Evolutionary conservation across 2,329 filamentous ascomycete species (phyloP).

Genomic region (Verticillium nubilum): DNA sequence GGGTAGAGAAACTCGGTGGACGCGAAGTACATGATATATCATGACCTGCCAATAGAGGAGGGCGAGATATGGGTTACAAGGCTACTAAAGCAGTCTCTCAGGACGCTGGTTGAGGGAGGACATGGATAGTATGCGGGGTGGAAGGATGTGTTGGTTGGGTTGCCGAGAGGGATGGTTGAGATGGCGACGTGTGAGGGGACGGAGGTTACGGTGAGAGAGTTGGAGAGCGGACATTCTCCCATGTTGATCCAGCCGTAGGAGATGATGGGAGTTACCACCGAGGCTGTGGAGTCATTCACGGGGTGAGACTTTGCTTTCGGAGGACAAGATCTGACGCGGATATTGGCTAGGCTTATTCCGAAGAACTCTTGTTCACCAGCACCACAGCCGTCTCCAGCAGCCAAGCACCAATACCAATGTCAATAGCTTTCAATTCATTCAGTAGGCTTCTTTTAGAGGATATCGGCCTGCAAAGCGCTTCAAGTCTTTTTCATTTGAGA

Average conservation of each 20-base stretch:
- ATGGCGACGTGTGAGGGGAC: conserved; percentile 31
- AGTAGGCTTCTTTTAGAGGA: too few species aligned
- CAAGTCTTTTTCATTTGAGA: too few species aligned
- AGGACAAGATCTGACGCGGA: too few species aligned
- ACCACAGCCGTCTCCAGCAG: too few species aligned
- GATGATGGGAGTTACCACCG: conserved; percentile 27
- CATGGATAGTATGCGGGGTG: conserved; percentile 40
- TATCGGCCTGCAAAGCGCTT: too few species aligned
- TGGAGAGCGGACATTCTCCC: conserved; percentile 41
- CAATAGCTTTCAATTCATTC: too few species aligned
- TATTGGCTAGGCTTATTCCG: too few species aligned
- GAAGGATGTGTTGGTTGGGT: conserved; percentile 35
- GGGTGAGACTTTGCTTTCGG: neutral
- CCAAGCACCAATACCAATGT: too few species aligned
- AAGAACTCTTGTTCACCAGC: too few species aligned
- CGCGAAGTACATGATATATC: conserved; percentile 39
- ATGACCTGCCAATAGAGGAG: conserved; percentile 40
- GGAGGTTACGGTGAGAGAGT: conserved; percentile 29
- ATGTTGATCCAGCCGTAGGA: conserved; percentile 40
- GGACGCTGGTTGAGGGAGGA: conserved; percentile 37
- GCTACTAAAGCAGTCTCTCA: conserved; percentile 34
- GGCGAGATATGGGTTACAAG: conserved; percentile 33
- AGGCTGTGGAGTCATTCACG: conserved; percentile 5
- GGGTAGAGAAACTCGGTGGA: conserved; percentile 15
- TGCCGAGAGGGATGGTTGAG: conserved; percentile 30